phyloP scores from a whole-genome alignment of 176 grass and related monocot species.

The Tillandsia fasciculata region DNA sequence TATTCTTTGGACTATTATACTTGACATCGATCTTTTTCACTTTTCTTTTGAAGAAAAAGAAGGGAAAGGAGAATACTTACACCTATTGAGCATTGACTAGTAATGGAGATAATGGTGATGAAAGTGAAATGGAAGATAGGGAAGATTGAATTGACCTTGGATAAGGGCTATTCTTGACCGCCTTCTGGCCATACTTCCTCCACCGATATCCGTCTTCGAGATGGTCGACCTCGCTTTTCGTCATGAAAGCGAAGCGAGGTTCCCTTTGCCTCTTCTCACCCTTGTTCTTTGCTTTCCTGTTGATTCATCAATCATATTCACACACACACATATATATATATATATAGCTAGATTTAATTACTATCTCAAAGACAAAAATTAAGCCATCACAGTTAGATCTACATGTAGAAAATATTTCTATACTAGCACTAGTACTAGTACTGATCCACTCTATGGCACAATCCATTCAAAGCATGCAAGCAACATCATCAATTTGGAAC shows the following conservation, averaged over 20 bases:
- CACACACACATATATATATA: no score
- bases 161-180: slow-evolving; percentile 97
- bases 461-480: slow-evolving; percentile 17
- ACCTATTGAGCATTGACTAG: not conserved
- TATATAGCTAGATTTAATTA: not conserved
- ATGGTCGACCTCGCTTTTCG: slow-evolving; percentile 96
- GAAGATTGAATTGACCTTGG: slow-evolving; percentile 40
- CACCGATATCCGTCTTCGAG: slow-evolving; percentile 95
- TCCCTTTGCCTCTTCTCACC: slow-evolving; percentile 80
- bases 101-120: not conserved
- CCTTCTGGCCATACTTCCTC: slow-evolving; percentile 99
- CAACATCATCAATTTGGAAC: not conserved
- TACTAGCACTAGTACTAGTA: not conserved
- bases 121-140: not conserved
- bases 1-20: no score
- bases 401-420: not conserved
- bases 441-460: not conserved
- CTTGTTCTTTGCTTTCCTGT: slow-evolving; percentile 35
- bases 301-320: slow-evolving; percentile 10
- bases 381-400: not conserved
- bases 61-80: not conserved
- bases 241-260: slow-evolving; percentile 86
- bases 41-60: no score
- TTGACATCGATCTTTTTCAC: no score
- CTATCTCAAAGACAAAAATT: not conserved